Evolutionary conservation across 805 yeast species (phyloP), one percentile per base, ranked within the genome.

Genomic region (Saturnispora galanensis): DNA sequence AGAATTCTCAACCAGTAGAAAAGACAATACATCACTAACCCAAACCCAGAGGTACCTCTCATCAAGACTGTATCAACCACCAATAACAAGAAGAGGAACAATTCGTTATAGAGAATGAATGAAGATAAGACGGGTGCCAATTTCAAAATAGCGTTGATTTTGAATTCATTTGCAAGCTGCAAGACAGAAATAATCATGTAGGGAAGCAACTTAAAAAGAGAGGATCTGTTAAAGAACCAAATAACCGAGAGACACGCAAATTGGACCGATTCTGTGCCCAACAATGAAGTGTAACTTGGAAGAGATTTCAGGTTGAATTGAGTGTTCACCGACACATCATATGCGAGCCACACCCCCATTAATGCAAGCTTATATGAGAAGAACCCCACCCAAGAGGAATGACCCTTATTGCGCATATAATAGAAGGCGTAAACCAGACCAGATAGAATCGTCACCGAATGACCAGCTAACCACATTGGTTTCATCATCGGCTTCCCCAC

Each of bases 261-360:
- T 62, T 86, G 96, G 68, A 83, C 83, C 58, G 84, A 84, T 52
- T 77, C 86, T 18, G 86, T 76, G 9, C 88, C 79, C 44, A 85
- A 56, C 57, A 88, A 65, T 4, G 79, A 76, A 45, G 73, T 72
- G 56, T 77, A 70, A 5, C 79, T 70, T 6, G 95, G 94, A 42
- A 72, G 68, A 5, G 66, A 53, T 28, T 68, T 65, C 15, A 76
- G 66, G 18, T 79, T 79, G 64, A 79, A 80, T 51, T 76, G 77
- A 39, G 81, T 80, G 30, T 71, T 54, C 42, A 77, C 65, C 1
- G 85, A 71, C 36, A 79, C 64, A 1, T 70, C 49, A 53, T 77
- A 71, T 4, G 88, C 69, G 10, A 64, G 42, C 32, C 74, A 56
- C 1, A 78, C 72, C 12, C 89, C 89, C 6, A 76, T 38, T 12